These are phyloP conservation scores for Brassica incana DNA, from an alignment of 345 rosid genomes.

Conservation along the genomic window DNA sequence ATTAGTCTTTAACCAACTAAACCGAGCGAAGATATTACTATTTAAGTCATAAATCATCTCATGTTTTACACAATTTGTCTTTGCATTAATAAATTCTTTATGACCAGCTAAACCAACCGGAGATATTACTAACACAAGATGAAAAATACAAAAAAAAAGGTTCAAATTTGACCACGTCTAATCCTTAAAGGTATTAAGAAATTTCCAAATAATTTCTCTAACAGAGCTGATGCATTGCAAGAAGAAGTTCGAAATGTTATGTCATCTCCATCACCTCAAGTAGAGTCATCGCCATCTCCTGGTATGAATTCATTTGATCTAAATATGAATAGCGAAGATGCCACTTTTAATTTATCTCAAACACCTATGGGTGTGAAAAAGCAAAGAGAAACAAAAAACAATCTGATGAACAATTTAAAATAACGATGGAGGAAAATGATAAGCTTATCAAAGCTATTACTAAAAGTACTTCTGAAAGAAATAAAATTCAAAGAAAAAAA, in stretches of 20 bases:
- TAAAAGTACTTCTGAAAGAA: too few species aligned
- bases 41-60: too few species aligned
- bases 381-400: background rate
- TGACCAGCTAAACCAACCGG: background rate
- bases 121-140: background rate
- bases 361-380: background rate
- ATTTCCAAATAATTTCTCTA: background rate
- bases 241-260: background rate
- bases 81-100: too few species aligned
- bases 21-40: too few species aligned
- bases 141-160: background rate
- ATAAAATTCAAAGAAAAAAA: too few species aligned
- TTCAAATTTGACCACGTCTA: constrained; percentile 1
- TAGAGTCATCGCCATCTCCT: background rate
- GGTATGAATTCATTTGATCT: background rate
- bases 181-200: background rate
- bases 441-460: background rate
- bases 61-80: too few species aligned
- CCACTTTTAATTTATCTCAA: background rate
- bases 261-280: background rate
- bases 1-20: too few species aligned
- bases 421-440: background rate
- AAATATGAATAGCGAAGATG: background rate
- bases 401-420: background rate
- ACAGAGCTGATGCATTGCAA: background rate